Percentiles rank a stretch among this genome's conserved stretches.
Evolutionary conservation across 768 basidiomycete species (phyloP).

Genomic region (Trametes maxima): DNA sequence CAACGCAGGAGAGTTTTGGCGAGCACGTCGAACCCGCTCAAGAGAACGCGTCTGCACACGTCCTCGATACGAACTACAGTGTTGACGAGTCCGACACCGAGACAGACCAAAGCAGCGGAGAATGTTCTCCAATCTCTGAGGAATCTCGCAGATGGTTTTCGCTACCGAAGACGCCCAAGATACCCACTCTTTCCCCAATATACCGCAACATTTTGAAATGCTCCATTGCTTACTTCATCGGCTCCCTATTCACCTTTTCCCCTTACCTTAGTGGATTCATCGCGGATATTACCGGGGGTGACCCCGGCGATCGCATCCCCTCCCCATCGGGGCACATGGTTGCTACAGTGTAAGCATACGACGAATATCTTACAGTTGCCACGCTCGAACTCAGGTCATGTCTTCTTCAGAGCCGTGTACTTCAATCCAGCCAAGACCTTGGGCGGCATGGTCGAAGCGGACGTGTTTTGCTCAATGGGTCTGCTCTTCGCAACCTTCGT

Average conservation of each 20-base stretch:
- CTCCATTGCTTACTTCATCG: slow-evolving; percentile 86
- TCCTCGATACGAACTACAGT: not conserved
- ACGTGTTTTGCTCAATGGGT: slow-evolving; percentile 74
- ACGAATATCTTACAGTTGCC: not conserved
- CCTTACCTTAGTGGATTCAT: slow-evolving; percentile 72
- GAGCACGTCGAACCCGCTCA: not conserved
- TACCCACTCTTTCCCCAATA: slow-evolving; percentile 48
- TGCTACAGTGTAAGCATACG: slow-evolving; percentile 70
- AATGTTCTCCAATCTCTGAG: not conserved
- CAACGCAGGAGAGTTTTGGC: not conserved
- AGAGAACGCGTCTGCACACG: not conserved
- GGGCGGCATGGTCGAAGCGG: slow-evolving; percentile 92
- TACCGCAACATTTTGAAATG: slow-evolving; percentile 87
- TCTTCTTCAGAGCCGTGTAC: slow-evolving; percentile 66
- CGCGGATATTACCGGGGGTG: slow-evolving; percentile 57
- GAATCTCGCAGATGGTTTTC: not conserved
- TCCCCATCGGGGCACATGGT: slow-evolving; percentile 89
- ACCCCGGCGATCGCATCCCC: slow-evolving; percentile 51
- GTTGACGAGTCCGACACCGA: slow-evolving; percentile 5
- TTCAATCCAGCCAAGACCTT: slow-evolving; percentile 93
- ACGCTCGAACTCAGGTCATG: not conserved
- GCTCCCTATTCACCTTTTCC: slow-evolving; percentile 90
- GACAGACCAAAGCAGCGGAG: not conserved
- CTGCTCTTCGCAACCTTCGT: slow-evolving; percentile 72
- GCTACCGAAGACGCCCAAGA: slow-evolving; percentile 27